Base-by-base conservation (phyloP, 2,329 filamentous ascomycete genomes). In the Keithomyces neogunnii region DNA sequence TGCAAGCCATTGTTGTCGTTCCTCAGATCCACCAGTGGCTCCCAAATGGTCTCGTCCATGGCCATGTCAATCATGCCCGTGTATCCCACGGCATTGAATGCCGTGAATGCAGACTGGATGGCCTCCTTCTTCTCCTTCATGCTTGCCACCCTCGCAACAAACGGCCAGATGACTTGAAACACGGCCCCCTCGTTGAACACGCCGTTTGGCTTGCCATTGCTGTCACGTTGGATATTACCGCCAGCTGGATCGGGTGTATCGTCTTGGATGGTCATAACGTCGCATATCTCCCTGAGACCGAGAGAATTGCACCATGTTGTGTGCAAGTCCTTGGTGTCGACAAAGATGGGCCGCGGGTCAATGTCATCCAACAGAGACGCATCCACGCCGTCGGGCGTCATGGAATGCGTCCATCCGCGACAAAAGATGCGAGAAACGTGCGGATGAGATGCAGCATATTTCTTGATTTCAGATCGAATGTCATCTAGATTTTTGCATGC, bases 11-110 rank as follows among this genome's bases (percentile, higher is more conserved):
- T 57, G 3, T 67, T 64, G 13, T 69, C 63, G 10, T 64, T 59
- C 32, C 67, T 70, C 11, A 80, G 60, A n/a, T 69, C 69, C 0
- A 75, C 57, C 1, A 81, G 67, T 1, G 71, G 68, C 33, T 73
- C 73, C 78, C 78, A 82, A 0, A 73, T 72, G 29, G 70, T 73
- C 39, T 81, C 77, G 53, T 82, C 78, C 78, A 81, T 81, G 44
- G 79, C 79, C 79, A 82, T 81, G 49, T 82, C 78, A 6, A 80
- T 68, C 39, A 78, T 69, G 2, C 78, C 77, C 0, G 77, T 81
- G 57, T 77, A 80, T 1, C 79, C 78, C 1, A 70, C 74, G 0
- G 69, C 63, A 54, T 73, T 74, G 57, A 80, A 81, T 0, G 73
- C 70, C 3, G 68, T 58, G 29, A 81, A 69, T 0, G 76, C 78